These are phyloP conservation scores for Plasmopara muralis DNA, from an alignment of 352 stramenopile species.

Conservation along the genomic window DNA sequence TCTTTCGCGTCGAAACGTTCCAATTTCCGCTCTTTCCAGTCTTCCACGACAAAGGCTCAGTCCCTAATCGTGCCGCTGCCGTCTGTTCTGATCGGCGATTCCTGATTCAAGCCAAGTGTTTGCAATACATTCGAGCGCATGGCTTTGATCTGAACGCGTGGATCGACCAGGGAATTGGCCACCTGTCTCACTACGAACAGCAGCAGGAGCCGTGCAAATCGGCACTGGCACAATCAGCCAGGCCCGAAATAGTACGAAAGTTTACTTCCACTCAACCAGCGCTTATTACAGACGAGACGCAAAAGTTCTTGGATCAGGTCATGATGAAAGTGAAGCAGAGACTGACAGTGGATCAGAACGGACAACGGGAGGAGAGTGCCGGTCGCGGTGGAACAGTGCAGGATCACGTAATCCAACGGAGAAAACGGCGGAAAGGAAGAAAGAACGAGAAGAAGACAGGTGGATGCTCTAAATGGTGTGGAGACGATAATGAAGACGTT, in stretches of 20 bases:
- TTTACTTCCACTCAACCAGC: constrained; percentile 27
- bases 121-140: constrained; percentile 70
- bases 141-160: constrained; percentile 75
- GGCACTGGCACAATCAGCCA: constrained; percentile 20
- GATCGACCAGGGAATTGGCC: constrained; percentile 65
- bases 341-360: constrained; percentile 21
- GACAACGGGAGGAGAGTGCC: constrained; percentile 1
- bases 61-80: constrained; percentile 4
- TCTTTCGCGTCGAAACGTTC: constrained; percentile 55
- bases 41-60: constrained; percentile 26
- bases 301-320: constrained; percentile 34
- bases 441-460: constrained; percentile 34
- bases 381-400: constrained; percentile 4
- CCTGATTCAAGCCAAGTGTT: constrained; percentile 60
- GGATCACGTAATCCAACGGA: constrained; percentile 17
- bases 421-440: constrained; percentile 23
- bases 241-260: constrained; percentile 33
- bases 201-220: constrained; percentile 23
- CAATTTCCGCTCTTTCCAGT: constrained; percentile 74
- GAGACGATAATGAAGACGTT: constrained; percentile 8
- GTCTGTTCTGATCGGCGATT: constrained; percentile 48
- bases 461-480: constrained; percentile 13
- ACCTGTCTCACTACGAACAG: constrained; percentile 63
- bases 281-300: constrained; percentile 37
- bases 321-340: constrained; percentile 20